These are phyloP conservation scores for Aspergillus jensenii DNA, from an alignment of 2,329 filamentous ascomycete genomes.

Conservation along the genomic window DNA sequence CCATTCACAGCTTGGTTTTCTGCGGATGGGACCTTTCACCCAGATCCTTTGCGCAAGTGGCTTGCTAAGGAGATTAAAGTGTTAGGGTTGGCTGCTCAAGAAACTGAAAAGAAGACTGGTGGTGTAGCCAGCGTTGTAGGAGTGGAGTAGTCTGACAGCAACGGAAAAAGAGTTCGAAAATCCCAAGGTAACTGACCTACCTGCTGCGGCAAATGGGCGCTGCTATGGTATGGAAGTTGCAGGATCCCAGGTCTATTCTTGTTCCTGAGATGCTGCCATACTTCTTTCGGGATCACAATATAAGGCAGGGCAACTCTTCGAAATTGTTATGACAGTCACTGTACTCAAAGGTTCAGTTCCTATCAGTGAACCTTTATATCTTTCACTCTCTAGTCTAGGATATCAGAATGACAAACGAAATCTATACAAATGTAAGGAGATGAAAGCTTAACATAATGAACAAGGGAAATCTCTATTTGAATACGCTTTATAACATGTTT, in stretches of 20 bases:
- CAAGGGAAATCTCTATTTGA: conserved; percentile 15
- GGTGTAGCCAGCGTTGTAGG: conserved; percentile 22
- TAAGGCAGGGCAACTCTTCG: background rate
- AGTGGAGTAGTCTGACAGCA: conserved; percentile 8
- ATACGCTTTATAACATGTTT: conserved; percentile 15
- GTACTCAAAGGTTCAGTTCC: background rate
- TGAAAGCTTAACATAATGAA: background rate
- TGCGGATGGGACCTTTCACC: conserved; percentile 58
- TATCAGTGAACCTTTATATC: background rate
- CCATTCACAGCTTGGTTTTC: conserved; percentile 64
- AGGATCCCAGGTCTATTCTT: background rate
- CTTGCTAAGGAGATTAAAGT: conserved; percentile 58
- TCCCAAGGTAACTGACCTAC: conserved; percentile 10
- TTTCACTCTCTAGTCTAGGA: background rate
- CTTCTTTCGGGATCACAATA: background rate
- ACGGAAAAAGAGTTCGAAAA: conserved; percentile 14
- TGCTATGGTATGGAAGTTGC: background rate
- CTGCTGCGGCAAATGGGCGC: background rate
- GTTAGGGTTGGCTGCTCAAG: conserved; percentile 50
- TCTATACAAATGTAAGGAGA: background rate
- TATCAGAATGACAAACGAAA: conserved; percentile 1
- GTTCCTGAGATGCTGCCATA: background rate
- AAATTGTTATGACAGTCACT: background rate
- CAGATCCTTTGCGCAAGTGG: conserved; percentile 63
- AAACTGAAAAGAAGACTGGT: conserved; percentile 34